Evolutionary conservation across 2,329 filamentous ascomycete genomes (phyloP).

Genomic region (Colletotrichum lupini): DNA sequence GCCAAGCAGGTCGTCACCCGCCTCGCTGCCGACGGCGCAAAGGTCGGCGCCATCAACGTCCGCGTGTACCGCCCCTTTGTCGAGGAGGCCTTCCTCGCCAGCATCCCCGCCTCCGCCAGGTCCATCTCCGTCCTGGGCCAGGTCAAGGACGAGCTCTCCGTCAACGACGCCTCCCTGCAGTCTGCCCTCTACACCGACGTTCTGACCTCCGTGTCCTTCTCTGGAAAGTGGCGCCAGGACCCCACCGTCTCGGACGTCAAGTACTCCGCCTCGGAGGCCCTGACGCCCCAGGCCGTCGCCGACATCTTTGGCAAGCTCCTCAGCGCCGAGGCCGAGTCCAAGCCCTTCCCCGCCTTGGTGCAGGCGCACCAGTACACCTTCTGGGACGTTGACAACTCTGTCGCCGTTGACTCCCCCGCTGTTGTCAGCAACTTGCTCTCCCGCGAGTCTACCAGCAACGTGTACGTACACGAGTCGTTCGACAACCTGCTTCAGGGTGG

Average conservation of each 20-base stretch:
- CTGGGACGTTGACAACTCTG: constrained; percentile 88
- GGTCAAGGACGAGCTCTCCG: constrained; percentile 78
- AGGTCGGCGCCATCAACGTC: constrained; percentile 89
- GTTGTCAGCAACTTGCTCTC: constrained; percentile 71
- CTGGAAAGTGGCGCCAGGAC: constrained; percentile 70
- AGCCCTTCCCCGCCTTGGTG: constrained; percentile 55
- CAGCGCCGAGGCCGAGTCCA: constrained; percentile 63
- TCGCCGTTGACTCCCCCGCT: constrained; percentile 71
- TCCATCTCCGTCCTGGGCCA: constrained; percentile 90
- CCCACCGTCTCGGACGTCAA: constrained; percentile 85
- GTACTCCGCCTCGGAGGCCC: constrained; percentile 76
- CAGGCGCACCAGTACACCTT: constrained; percentile 88
- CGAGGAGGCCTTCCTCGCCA: constrained; percentile 90
- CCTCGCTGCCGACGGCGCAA: constrained; percentile 77
- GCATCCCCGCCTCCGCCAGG: constrained; percentile 79
- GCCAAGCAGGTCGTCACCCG: constrained; percentile 82
- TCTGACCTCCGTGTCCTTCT: constrained; percentile 84
- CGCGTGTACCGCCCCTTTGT: constrained; percentile 95
- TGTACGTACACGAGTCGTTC: constrained; percentile 71
- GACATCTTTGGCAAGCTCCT: constrained; percentile 58
- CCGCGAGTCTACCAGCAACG: constrained; percentile 75
- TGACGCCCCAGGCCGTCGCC: constrained; percentile 67
- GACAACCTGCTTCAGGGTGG: constrained; percentile 80
- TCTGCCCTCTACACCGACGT: constrained; percentile 96
- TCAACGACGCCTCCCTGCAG: constrained; percentile 79